These are phyloP conservation scores for Fusarium metavorans DNA, from an alignment of 2,329 filamentous ascomycete species.

Conservation along the genomic window DNA sequence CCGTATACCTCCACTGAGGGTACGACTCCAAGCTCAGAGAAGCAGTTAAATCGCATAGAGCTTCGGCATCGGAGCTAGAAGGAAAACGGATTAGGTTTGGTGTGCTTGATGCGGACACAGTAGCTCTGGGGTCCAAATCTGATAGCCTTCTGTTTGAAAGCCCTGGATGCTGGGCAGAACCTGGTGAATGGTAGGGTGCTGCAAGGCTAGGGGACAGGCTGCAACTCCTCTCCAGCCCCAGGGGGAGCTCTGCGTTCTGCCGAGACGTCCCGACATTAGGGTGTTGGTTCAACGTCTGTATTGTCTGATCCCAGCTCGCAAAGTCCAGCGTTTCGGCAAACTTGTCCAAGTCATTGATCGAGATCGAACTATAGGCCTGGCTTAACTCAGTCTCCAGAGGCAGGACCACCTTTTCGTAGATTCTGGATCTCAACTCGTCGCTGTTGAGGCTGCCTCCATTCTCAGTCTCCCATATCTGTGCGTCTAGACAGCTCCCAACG, in stretches of 20 bases:
- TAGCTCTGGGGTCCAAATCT: not conserved
- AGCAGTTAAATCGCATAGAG: not conserved
- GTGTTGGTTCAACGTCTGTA: not conserved
- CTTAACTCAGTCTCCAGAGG: constrained; percentile 8
- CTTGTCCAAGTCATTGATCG: constrained; percentile 12
- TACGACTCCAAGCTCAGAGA: not conserved
- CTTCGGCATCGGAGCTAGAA: not conserved
- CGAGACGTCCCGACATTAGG: not conserved
- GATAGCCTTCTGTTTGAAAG: not conserved
- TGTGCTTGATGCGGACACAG: not conserved
- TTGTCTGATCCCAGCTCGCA: constrained; percentile 16
- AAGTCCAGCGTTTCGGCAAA: constrained; percentile 8
- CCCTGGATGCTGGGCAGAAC: not conserved
- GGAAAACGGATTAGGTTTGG: not conserved
- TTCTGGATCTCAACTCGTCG: not conserved
- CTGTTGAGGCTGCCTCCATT: not conserved
- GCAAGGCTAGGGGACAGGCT: not conserved
- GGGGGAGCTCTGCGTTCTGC: not conserved
- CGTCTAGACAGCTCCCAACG: constrained; percentile 13
- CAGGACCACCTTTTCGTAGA: constrained; percentile 14
- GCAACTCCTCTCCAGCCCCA: not conserved
- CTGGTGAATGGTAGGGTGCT: not conserved
- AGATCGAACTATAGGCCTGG: constrained; percentile 12
- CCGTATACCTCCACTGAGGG: not conserved
- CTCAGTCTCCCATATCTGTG: constrained; percentile 8